phyloP scores from a whole-genome alignment of 495 filamentous ascomycete species.

The Cudoniella acicularis region DNA sequence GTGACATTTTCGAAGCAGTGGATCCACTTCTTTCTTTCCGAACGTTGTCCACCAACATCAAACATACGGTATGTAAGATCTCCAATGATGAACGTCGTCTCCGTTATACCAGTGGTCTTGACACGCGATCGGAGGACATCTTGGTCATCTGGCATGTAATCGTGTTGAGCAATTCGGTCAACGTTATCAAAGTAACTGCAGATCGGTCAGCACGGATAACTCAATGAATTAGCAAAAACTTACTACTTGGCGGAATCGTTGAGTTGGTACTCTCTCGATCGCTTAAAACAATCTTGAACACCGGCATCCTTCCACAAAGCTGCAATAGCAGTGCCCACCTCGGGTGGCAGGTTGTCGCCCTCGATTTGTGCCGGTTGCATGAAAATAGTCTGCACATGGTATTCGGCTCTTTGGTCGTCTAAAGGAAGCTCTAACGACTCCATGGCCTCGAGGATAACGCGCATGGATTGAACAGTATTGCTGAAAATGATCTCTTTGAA shows the following conservation, averaged over 20 bases:
- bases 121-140: conserved; percentile 97
- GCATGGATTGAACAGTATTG: conserved; percentile 95
- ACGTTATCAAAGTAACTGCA: conserved; percentile 94
- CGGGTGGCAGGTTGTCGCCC: conserved; percentile 88
- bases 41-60: conserved; percentile 97
- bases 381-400: conserved; percentile 93
- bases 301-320: conserved; percentile 92
- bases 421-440: conserved; percentile 87
- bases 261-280: conserved; percentile 92
- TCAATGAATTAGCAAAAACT: conserved; percentile 32
- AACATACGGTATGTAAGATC: conserved; percentile 99
- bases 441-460: conserved; percentile 94
- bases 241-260: conserved; percentile 99
- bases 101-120: conserved; percentile 98
- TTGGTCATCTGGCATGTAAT: conserved; percentile 96
- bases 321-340: conserved; percentile 91
- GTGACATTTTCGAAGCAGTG: conserved; percentile 99
- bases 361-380: conserved; percentile 95
- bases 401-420: conserved; percentile 83
- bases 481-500: conserved; percentile 98
- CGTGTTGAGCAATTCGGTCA: conserved; percentile 81
- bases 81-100: conserved; percentile 97
- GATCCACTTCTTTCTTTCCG: conserved; percentile 99
- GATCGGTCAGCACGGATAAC: conserved; percentile 31
- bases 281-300: conserved; percentile 93